Conservation (phyloP, 2,329 filamentous ascomycete species). For the Aspergillus phoenicis region DNA sequence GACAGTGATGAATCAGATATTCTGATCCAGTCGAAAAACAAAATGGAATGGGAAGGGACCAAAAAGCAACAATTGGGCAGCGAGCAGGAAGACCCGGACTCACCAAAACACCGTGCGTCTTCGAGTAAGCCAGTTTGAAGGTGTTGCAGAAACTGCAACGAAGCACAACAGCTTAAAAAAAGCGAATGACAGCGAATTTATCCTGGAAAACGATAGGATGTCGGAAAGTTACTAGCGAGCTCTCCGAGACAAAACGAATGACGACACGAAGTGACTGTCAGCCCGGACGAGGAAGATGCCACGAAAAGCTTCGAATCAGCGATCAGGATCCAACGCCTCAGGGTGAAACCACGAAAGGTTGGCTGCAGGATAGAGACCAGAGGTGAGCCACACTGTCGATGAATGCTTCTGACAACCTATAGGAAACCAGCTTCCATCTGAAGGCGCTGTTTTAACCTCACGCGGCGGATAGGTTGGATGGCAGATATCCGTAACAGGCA, state of each 20-base stretch:
- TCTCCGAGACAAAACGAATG: constrained; percentile 50
- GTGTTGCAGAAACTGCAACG: constrained; percentile 49
- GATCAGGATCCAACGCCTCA: constrained; percentile 31
- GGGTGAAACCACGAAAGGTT: constrained; percentile 34
- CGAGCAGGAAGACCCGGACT: constrained; percentile 32
- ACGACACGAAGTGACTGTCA: constrained; percentile 40
- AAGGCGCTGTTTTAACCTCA: constrained; percentile 14
- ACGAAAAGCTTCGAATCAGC: constrained; percentile 40
- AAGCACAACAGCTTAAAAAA: constrained; percentile 42
- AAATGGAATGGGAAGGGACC: neutral
- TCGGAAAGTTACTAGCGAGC: constrained; percentile 36
- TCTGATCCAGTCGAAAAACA: constrained; percentile 15
- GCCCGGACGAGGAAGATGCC: constrained; percentile 35
- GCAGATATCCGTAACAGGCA: constrained; percentile 21
- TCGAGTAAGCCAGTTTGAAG: constrained; percentile 55
- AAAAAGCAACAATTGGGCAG: constrained; percentile 21
- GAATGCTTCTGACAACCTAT: constrained; percentile 22
- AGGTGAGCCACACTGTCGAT: constrained; percentile 28
- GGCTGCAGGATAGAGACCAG: constrained; percentile 33
- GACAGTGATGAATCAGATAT: constrained; percentile 24
- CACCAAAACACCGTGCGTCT: constrained; percentile 50
- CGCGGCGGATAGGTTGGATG: constrained; percentile 12
- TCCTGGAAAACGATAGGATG: constrained; percentile 43
- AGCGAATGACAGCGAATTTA: constrained; percentile 52
- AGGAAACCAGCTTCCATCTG: constrained; percentile 23